Percentiles rank a stretch among this genome's conserved stretches.
Evolutionary conservation across 176 grass and related monocot species (phyloP).

Genomic region (Eremochloa ophiuroides): DNA sequence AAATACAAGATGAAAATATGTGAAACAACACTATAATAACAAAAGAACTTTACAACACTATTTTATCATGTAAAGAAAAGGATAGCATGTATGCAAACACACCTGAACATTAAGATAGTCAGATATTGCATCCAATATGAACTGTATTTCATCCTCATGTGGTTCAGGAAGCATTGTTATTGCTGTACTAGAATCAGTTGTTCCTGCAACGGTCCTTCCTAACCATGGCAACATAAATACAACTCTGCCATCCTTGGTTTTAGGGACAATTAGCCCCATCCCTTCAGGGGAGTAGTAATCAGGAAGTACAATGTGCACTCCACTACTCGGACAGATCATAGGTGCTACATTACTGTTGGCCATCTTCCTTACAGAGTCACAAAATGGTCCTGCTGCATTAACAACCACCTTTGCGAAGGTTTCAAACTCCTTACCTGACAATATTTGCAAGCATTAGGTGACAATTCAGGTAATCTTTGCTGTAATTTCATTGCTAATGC

Average conservation of each 20-base stretch:
- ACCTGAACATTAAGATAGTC: slow-evolving; percentile 96
- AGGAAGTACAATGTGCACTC: slow-evolving; percentile 92
- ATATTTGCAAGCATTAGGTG: neutral
- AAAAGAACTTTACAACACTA: neutral
- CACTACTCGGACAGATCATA: slow-evolving; percentile 86
- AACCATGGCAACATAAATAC: slow-evolving; percentile 98
- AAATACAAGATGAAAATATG: neutral
- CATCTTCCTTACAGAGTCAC: slow-evolving; percentile 90
- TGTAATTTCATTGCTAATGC: neutral
- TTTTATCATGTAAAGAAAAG: neutral
- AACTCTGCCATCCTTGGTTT: slow-evolving; percentile 98
- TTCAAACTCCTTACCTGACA: slow-evolving; percentile 74
- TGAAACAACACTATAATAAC: neutral
- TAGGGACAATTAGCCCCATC: slow-evolving; percentile 93
- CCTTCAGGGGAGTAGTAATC: slow-evolving; percentile 95
- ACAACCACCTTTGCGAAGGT: slow-evolving; percentile 79
- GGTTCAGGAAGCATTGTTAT: slow-evolving; percentile 97
- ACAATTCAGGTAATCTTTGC: neutral
- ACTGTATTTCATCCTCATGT: slow-evolving; percentile 98
- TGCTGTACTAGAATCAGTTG: slow-evolving; percentile 72
- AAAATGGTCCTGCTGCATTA: slow-evolving; percentile 88
- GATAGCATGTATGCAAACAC: neutral
- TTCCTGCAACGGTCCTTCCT: slow-evolving; percentile 79
- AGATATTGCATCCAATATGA: slow-evolving; percentile 90
- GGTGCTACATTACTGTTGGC: slow-evolving; percentile 51